These are phyloP conservation scores for Penicillium egyptiacum DNA, from an alignment of 495 filamentous ascomycete species.

Conservation along the genomic window DNA sequence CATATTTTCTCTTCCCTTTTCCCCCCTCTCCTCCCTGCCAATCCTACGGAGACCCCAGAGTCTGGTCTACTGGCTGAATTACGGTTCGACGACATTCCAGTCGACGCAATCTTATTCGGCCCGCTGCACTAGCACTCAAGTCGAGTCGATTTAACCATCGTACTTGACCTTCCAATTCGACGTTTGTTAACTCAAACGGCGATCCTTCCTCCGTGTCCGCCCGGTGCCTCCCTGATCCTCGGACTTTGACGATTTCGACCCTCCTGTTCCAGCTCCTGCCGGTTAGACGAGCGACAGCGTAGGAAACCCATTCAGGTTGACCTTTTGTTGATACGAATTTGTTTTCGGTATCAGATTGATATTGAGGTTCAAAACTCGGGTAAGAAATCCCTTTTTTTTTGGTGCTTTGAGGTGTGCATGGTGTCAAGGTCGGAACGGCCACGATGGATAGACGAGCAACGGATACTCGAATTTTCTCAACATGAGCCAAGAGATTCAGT, in stretches of 20 bases:
- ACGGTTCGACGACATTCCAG: slow-evolving; percentile 30
- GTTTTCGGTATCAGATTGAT: slow-evolving; percentile 25
- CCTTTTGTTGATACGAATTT: slow-evolving; percentile 28
- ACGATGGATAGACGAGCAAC: slow-evolving; percentile 5
- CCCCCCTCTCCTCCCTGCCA: slow-evolving; percentile 52
- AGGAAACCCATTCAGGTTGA: slow-evolving; percentile 33
- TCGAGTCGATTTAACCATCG: slow-evolving; percentile 50
- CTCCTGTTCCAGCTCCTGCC: slow-evolving; percentile 48
- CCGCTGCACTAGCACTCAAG: slow-evolving; percentile 41
- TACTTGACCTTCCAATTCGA: slow-evolving; percentile 42
- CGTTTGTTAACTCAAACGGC: slow-evolving; percentile 54
- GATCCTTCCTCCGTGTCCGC: slow-evolving; percentile 33
- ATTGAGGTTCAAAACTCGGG: slow-evolving; percentile 35
- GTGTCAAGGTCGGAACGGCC: slow-evolving; percentile 9
- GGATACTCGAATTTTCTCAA: background rate
- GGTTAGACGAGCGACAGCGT: slow-evolving; percentile 49
- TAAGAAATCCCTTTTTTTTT: slow-evolving; percentile 29
- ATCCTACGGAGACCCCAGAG: slow-evolving; percentile 48
- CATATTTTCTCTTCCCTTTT: slow-evolving; percentile 56
- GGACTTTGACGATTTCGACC: slow-evolving; percentile 36
- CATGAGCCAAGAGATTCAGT: background rate
- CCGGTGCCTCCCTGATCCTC: slow-evolving; percentile 40
- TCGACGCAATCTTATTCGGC: slow-evolving; percentile 28
- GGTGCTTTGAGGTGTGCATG: slow-evolving; percentile 18
- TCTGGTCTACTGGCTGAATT: slow-evolving; percentile 33